Base-by-base conservation (phyloP, 805 yeast genomes). In the Cyberlindnera bimundalis region DNA sequence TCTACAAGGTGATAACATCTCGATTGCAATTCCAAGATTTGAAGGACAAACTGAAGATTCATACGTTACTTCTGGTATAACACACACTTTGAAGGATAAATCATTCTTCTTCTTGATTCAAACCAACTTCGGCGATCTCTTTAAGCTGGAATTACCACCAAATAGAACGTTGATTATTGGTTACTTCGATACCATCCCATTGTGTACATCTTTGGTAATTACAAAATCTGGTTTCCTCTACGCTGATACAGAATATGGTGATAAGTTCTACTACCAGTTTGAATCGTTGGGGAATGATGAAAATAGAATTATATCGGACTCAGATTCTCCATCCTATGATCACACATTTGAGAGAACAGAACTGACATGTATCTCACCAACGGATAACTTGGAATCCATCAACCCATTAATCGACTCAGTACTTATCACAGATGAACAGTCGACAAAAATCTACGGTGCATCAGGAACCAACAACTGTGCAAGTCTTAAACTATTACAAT, bases 131-230 rank as follows among this genome's bases (percentile, higher is more conserved):
- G 97, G 97, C 15, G 96, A 87, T 55, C 42, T 87, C 4, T 84
- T 79, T 65, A 89, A 86, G 56, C 66, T 86, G 4, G 73, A 76
- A 15, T 56, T 81, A 8, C 73, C 70, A 20, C 65, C 66, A 13
- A 71, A 73, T 34, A 66, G 61, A 11, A 61, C 61, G 2, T 55
- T 83, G 9, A 56, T 66, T n/a, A 68, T 84, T 12, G 67, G 76
- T 13, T 89, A 84, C 53, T 90, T 91, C 60, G 96, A 86, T 55
- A 73, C 95, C 0, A 70, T 86, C 26, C 84, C 89, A 2, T 59
- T 72, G 1, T 73, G 84, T 19, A 66, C 68, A 16, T 57, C 71
- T 5, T 51, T 91, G 11, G 66, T 71, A 29, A 76, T 91, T 30
- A 70, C 89, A 47, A 81, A 74, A 48, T 73, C 84, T 6, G 99